Evolutionary conservation across 2,329 filamentous ascomycete species (phyloP).

Genomic region (Trichoderma polysporum): DNA sequence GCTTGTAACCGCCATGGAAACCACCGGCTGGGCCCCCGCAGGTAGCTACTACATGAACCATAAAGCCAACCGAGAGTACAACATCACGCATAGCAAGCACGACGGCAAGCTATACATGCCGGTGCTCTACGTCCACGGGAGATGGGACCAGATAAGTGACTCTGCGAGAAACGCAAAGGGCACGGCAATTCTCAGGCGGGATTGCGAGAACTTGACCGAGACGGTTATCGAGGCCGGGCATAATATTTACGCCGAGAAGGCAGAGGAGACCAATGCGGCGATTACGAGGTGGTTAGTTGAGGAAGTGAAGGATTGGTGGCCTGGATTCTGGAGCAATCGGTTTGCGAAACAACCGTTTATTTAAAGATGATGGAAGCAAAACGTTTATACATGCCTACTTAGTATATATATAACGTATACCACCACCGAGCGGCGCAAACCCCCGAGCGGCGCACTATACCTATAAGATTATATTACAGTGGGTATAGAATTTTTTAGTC

Average conservation of each 20-base stretch:
- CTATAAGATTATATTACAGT: no score
- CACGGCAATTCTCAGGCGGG: slow-evolving; percentile 35
- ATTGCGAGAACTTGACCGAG: slow-evolving; percentile 40
- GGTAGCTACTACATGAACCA: slow-evolving; percentile 42
- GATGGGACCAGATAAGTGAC: slow-evolving; percentile 40
- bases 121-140: slow-evolving; percentile 36
- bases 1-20: slow-evolving; percentile 35
- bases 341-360: no score
- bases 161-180: slow-evolving; percentile 33
- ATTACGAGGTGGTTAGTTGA: slow-evolving; percentile 27
- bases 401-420: no score
- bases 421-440: no score
- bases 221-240: slow-evolving; percentile 30
- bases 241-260: no score
- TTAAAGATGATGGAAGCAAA: background rate
- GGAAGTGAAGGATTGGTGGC: slow-evolving; percentile 23
- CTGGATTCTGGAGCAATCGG: slow-evolving; percentile 1
- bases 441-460: no score
- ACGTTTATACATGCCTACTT: no score
- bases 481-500: no score
- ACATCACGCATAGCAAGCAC: slow-evolving; percentile 24
- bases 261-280: no score
- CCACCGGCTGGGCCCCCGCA: slow-evolving; percentile 38
- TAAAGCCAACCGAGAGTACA: slow-evolving; percentile 42
- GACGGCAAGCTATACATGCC: slow-evolving; percentile 38